Evolutionary conservation across 371 early-diverging fungal genomes (phyloP).

Genomic region (Vittaforma corneae): DNA sequence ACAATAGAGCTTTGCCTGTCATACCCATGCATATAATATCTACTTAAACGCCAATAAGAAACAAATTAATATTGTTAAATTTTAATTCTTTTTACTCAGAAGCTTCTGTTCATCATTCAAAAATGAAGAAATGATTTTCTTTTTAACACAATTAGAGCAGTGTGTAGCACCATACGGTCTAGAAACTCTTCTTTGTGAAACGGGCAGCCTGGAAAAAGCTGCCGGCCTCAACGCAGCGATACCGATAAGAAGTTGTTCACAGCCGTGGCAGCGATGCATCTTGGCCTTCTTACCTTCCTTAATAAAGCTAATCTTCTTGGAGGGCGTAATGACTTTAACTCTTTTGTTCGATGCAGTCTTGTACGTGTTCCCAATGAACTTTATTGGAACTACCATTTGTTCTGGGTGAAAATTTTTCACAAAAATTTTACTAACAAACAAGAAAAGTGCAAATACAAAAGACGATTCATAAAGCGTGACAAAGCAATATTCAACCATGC

Average conservation of each 20-base stretch:
- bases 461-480: too few relatives aligned
- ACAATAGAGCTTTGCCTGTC: too few relatives aligned
- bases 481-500: too few relatives aligned
- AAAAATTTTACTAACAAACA: too few relatives aligned
- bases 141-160: slow-evolving; percentile 53
- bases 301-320: slow-evolving; percentile 34
- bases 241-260: slow-evolving; percentile 47
- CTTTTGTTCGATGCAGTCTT: slow-evolving; percentile 52
- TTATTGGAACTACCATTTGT: too few relatives aligned
- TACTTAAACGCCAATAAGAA: not conserved
- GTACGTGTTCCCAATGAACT: slow-evolving; percentile 51
- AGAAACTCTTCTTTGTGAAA: slow-evolving; percentile 52
- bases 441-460: too few relatives aligned
- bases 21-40: too few relatives aligned
- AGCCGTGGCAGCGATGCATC: slow-evolving; percentile 56
- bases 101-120: slow-evolving; percentile 55
- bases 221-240: slow-evolving; percentile 55
- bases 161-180: slow-evolving; percentile 52
- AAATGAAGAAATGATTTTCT: slow-evolving; percentile 52
- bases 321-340: slow-evolving; percentile 33
- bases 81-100: slow-evolving; percentile 23
- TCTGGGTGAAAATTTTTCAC: too few relatives aligned
- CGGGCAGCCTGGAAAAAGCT: slow-evolving; percentile 52
- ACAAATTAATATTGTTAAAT: too few relatives aligned
- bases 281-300: slow-evolving; percentile 52